These are phyloP conservation scores for Pythium apleroticum DNA, from an alignment of 352 stramenopile genomes.

Conservation along the genomic window DNA sequence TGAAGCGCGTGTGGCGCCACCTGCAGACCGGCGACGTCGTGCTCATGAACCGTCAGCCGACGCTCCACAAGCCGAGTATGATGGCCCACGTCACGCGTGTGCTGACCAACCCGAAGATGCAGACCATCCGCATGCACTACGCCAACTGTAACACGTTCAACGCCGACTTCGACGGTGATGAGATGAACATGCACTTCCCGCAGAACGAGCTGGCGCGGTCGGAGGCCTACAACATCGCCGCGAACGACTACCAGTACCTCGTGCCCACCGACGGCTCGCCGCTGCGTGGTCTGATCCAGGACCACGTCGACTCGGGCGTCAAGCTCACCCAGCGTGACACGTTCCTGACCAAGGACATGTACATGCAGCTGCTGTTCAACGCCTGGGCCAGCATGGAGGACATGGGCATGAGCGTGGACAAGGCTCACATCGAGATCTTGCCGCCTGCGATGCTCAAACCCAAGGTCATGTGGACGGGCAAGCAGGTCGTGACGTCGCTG, in stretches of 20 bases:
- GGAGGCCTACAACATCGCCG: slow-evolving; percentile 97
- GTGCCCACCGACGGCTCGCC: slow-evolving; percentile 98
- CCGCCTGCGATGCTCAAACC: slow-evolving; percentile 98
- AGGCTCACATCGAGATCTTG: slow-evolving; percentile 93
- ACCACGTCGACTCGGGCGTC: slow-evolving; percentile 99
- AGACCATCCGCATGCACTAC: slow-evolving; percentile 99
- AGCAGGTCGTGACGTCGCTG: slow-evolving; percentile 98
- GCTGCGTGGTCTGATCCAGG: slow-evolving; percentile 98
- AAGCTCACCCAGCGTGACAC: slow-evolving; percentile 98
- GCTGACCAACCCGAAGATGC: slow-evolving; percentile 95
- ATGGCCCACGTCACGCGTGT: slow-evolving; percentile 99
- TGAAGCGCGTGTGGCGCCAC: slow-evolving; percentile 97
- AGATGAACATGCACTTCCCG: slow-evolving; percentile 99
- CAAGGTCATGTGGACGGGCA: slow-evolving; percentile 97
- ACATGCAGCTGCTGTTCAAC: slow-evolving; percentile 97
- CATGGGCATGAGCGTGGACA: slow-evolving; percentile 84
- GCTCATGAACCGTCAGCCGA: slow-evolving; percentile 99
- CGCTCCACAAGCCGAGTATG: slow-evolving; percentile 99
- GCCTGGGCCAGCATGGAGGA: slow-evolving; percentile 95
- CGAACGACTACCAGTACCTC: slow-evolving; percentile 98
- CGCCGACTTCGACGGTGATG: slow-evolving; percentile 99
- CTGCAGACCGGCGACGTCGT: slow-evolving; percentile 98
- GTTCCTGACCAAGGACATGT: slow-evolving; percentile 98
- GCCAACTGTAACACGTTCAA: slow-evolving; percentile 99
- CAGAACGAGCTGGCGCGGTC: slow-evolving; percentile 98